Percentiles rank a stretch among this genome's conserved stretches.
Evolutionary conservation across 2,329 filamentous ascomycete species (phyloP).

Genomic region (Didymellaceae sp.): DNA sequence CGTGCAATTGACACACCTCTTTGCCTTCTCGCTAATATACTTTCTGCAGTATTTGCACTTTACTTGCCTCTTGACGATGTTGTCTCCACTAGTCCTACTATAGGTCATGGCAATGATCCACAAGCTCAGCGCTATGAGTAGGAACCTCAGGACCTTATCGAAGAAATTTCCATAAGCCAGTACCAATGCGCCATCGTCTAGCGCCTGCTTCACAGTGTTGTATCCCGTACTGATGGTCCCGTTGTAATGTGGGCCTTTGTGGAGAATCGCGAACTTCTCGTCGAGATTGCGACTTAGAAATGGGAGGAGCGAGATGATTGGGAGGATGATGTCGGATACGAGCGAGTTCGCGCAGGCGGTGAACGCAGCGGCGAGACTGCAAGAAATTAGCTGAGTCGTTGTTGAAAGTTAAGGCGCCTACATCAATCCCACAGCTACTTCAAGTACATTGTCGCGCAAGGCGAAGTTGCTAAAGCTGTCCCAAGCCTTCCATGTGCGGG

Average conservation of each 20-base stretch:
- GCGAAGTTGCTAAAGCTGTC: conserved; percentile 75
- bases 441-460: conserved; percentile 75
- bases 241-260: conserved; percentile 59
- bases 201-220: conserved; percentile 72
- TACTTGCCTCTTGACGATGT: conserved; percentile 73
- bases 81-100: conserved; percentile 66
- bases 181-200: conserved; percentile 73
- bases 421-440: conserved; percentile 79
- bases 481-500: conserved; percentile 59
- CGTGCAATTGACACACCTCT: conserved; percentile 63
- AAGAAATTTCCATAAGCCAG: conserved; percentile 75
- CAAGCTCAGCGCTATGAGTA: conserved; percentile 68
- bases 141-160: conserved; percentile 69
- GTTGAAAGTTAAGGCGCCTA: conserved; percentile 38
- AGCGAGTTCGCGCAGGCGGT: conserved; percentile 75
- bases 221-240: conserved; percentile 60
- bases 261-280: conserved; percentile 74
- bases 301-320: conserved; percentile 71
- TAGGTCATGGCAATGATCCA: conserved; percentile 70
- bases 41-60: conserved; percentile 73
- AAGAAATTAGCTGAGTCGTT: not conserved
- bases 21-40: conserved; percentile 67
- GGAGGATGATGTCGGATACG: conserved; percentile 73
- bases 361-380: conserved; percentile 72
- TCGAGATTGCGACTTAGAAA: conserved; percentile 75